These are phyloP conservation scores for Microsporum audouinii DNA, from an alignment of 2,329 filamentous ascomycete species.

Conservation along the genomic window DNA sequence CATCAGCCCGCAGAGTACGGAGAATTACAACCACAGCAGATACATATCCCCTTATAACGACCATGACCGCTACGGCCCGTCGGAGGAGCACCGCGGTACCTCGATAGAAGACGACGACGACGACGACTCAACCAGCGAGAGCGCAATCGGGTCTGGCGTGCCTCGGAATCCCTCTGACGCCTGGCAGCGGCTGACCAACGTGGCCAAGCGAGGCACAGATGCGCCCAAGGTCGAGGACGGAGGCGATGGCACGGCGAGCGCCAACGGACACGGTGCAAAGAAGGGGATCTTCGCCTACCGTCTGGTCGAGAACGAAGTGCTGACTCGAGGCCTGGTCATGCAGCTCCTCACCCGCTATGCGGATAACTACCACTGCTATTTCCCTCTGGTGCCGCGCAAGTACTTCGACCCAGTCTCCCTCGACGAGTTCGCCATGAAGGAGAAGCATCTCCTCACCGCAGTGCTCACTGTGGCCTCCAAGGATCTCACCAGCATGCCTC, in stretches of 20 bases:
- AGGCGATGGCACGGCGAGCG: constrained; percentile 16
- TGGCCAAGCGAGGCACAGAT: constrained; percentile 29
- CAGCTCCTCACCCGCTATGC: constrained; percentile 49
- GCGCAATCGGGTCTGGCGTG: constrained; percentile 30
- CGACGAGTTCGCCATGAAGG: constrained; percentile 46
- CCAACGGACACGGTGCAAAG: constrained; percentile 7
- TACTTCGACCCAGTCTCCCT: constrained; percentile 47
- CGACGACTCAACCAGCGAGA: constrained; percentile 28
- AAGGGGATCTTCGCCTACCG: constrained; percentile 33
- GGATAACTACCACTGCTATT: constrained; percentile 57
- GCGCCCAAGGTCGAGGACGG: constrained; percentile 18
- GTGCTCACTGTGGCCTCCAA: constrained; percentile 61
- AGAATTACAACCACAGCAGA: neutral
- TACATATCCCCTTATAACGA: neutral
- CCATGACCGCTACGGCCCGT: neutral
- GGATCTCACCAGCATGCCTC: constrained; percentile 53
- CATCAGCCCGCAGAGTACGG: neutral
- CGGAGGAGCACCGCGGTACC: neutral
- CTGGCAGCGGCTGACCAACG: constrained; percentile 38
- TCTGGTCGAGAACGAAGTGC: constrained; percentile 33
- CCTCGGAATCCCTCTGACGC: constrained; percentile 39
- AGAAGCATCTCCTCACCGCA: constrained; percentile 57
- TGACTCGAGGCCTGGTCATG: constrained; percentile 41
- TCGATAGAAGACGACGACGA: constrained; percentile 20
- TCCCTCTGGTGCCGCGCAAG: constrained; percentile 53